phyloP scores from a whole-genome alignment of 257 asterid species.

The Solanum habrochaites region DNA sequence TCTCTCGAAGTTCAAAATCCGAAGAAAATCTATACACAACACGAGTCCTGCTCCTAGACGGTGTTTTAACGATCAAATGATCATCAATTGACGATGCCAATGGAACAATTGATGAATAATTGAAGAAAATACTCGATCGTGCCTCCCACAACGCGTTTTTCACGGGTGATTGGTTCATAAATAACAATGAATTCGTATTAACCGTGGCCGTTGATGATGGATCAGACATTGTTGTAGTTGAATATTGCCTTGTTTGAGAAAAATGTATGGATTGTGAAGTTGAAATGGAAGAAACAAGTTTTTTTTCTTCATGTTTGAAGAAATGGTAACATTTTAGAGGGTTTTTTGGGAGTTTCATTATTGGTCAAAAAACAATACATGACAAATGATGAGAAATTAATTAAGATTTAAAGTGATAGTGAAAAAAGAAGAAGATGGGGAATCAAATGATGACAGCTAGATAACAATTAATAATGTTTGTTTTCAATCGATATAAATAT shows the following conservation, averaged over 20 bases:
- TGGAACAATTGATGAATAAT: neutral
- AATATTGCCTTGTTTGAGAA: slow-evolving; percentile 22
- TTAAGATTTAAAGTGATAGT: neutral
- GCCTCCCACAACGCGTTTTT: slow-evolving; percentile 92
- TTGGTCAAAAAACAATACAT: neutral
- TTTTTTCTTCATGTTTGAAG: neutral
- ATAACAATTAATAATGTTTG: neutral
- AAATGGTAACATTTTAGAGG: neutral
- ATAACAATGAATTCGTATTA: slow-evolving; percentile 56
- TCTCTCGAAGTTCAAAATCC: slow-evolving; percentile 64
- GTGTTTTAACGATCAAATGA: slow-evolving; percentile 31
- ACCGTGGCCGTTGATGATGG: slow-evolving; percentile 14
- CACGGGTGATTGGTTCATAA: slow-evolving; percentile 80
- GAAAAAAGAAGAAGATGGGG: neutral
- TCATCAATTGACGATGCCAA: slow-evolving; percentile 21
- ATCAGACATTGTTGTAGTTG: slow-evolving; percentile 17
- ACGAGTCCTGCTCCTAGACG: slow-evolving; percentile 54
- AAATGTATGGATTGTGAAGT: neutral
- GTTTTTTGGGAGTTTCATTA: neutral
- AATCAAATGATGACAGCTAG: neutral
- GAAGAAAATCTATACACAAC: slow-evolving; percentile 47
- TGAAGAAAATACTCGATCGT: slow-evolving; percentile 44
- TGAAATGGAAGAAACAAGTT: neutral
- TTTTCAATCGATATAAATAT: rapidly evolving
- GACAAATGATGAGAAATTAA: neutral